phyloP scores from a whole-genome alignment of 257 asterid species.

The Buddleja alternifolia region DNA sequence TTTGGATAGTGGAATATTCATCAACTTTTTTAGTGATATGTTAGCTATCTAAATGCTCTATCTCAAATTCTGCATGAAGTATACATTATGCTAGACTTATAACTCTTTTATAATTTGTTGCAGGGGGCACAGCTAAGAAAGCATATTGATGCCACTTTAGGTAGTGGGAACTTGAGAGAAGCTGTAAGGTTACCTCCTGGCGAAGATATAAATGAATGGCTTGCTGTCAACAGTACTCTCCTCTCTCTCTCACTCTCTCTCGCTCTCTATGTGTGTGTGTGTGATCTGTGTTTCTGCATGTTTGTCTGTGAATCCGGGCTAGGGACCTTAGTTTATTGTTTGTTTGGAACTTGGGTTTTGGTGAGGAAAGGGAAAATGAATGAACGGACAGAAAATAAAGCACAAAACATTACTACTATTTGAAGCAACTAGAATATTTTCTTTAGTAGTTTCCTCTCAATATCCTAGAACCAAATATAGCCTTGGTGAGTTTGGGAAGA shows the following conservation, averaged over 20 bases:
- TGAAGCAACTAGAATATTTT: no score
- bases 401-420: no score
- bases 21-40: neutral
- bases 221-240: constrained; percentile 86
- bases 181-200: constrained; percentile 99
- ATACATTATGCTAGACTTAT: constrained; percentile 1
- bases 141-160: constrained; percentile 95
- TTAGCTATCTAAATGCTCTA: constrained; percentile 6
- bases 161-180: constrained; percentile 96
- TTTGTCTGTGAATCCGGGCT: neutral
- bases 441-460: no score
- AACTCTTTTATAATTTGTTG: constrained; percentile 25
- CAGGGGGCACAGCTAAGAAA: constrained; percentile 96
- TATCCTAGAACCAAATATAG: no score
- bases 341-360: no score
- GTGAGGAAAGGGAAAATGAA: no score
- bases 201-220: constrained; percentile 96
- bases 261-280: neutral
- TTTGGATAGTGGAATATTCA: constrained; percentile 8
- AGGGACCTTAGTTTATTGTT: no score
- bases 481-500: constrained; percentile 17
- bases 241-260: constrained; percentile 31
- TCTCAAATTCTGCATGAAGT: constrained; percentile 9
- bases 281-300: neutral
- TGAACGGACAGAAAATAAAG: no score